Conservation (phyloP, 2,329 filamentous ascomycete species). For the Pyricularia pennisetigena region DNA sequence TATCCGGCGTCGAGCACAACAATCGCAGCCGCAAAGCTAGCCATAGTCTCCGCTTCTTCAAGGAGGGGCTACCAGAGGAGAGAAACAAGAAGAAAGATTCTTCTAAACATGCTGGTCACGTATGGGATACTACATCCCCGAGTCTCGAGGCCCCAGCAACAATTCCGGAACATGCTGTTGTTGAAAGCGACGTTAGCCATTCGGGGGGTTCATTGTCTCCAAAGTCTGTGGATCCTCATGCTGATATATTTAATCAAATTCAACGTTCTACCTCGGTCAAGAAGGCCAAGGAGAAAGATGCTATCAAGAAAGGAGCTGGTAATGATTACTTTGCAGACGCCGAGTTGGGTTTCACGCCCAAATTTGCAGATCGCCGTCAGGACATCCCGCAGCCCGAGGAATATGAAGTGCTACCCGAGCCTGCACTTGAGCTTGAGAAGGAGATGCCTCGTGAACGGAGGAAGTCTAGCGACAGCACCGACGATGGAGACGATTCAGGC, state of each 20-base stretch:
- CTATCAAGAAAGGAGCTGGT: not conserved
- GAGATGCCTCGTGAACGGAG: constrained; percentile 17
- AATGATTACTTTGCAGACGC: constrained; percentile 5
- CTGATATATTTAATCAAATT: not conserved
- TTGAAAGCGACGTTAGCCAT: constrained; percentile 2
- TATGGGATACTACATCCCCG: not conserved
- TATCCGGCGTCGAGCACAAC: constrained; percentile 51
- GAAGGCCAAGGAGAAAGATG: constrained; percentile 1
- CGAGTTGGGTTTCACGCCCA: not conserved
- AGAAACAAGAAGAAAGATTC: constrained; percentile 43
- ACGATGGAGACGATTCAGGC: constrained; percentile 54
- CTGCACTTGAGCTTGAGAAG: constrained; percentile 1
- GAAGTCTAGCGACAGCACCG: constrained; percentile 28
- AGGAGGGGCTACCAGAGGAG: constrained; percentile 53
- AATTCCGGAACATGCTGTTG: not conserved
- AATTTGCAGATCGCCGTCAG: not conserved
- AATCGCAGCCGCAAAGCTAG: constrained; percentile 58
- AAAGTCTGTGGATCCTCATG: constrained; percentile 8
- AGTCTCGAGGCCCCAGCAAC: not conserved
- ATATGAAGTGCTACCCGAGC: constrained; percentile 5
- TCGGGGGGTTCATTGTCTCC: constrained; percentile 7
- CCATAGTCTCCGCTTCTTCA: constrained; percentile 58
- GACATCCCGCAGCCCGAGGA: not conserved
- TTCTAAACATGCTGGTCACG: constrained; percentile 13
- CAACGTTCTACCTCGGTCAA: not conserved